Evolutionary conservation across 306 rosid genomes (phyloP).

Genomic region (Bauhinia variegata): DNA sequence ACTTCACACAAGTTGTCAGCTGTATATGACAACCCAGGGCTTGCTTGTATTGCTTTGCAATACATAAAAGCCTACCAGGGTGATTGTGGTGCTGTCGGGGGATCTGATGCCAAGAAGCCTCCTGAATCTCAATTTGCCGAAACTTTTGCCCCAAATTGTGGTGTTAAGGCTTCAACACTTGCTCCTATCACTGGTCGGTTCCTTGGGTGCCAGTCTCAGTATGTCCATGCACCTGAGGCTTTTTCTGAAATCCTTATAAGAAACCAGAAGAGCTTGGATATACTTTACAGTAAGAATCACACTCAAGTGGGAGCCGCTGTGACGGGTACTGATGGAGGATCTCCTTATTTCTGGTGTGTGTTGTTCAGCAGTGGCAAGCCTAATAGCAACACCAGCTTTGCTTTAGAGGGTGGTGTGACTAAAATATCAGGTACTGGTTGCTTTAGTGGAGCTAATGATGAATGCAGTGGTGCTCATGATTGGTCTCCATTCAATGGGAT

Average conservation of each 20-base stretch:
- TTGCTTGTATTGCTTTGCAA: constrained; percentile 88
- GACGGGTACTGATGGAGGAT: constrained; percentile 80
- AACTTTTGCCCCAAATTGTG: constrained; percentile 82
- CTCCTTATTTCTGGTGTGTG: constrained; percentile 95
- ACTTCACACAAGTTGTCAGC: constrained; percentile 49
- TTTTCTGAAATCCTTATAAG: constrained; percentile 73
- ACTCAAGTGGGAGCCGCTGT: constrained; percentile 92
- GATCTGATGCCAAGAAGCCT: constrained; percentile 83
- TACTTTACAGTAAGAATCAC: constrained; percentile 72
- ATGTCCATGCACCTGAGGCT: constrained; percentile 65
- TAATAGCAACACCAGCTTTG: constrained; percentile 63
- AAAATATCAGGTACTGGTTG: constrained; percentile 75
- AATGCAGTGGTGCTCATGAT: constrained; percentile 58
- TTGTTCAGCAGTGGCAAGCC: constrained; percentile 76
- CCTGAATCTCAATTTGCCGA: constrained; percentile 71
- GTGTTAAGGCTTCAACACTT: constrained; percentile 62
- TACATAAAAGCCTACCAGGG: constrained; percentile 86
- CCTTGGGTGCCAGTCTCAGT: constrained; percentile 84
- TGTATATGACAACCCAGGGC: constrained; percentile 58
- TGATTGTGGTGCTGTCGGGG: constrained; percentile 80
- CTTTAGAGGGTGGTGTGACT: constrained; percentile 68
- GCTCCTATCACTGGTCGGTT: constrained; percentile 80
- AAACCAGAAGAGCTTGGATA: constrained; percentile 71
- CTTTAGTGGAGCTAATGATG: constrained; percentile 89
- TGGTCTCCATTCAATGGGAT: constrained; percentile 45